These are phyloP conservation scores for Exophiala bonariae DNA, from an alignment of 2,329 filamentous ascomycete species.

Conservation along the genomic window DNA sequence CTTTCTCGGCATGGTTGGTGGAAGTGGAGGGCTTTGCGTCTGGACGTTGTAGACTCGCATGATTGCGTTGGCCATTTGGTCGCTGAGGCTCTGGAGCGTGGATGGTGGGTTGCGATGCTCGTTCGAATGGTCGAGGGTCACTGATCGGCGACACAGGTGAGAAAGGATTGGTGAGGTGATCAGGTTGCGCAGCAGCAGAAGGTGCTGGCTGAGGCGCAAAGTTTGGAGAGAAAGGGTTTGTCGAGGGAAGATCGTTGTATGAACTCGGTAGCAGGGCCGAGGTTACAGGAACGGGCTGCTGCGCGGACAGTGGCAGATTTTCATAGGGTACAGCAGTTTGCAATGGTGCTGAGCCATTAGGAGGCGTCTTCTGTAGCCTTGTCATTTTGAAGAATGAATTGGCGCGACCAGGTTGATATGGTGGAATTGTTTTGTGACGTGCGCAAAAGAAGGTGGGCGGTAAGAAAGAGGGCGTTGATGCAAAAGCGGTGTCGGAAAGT, in stretches of 20 bases:
- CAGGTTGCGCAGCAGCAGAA: not conserved
- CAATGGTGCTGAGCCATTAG: slow-evolving; percentile 8
- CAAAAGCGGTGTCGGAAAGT: too few relatives aligned
- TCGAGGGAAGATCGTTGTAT: slow-evolving; percentile 18
- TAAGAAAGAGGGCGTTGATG: too few relatives aligned
- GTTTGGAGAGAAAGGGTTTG: slow-evolving; percentile 22
- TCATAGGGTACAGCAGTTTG: slow-evolving; percentile 22
- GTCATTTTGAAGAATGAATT: slow-evolving; percentile 13
- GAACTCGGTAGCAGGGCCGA: slow-evolving; percentile 16
- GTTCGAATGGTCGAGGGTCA: slow-evolving; percentile 8
- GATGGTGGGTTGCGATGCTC: slow-evolving; percentile 8
- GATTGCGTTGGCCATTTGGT: slow-evolving; percentile 11
- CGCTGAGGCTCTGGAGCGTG: slow-evolving; percentile 17
- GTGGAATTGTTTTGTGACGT: not conserved
- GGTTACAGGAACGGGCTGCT: slow-evolving; percentile 21
- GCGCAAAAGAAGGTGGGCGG: not conserved
- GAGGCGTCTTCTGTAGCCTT: slow-evolving; percentile 21
- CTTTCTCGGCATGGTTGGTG: slow-evolving; percentile 11
- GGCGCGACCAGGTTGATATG: too few relatives aligned
- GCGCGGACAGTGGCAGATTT: slow-evolving; percentile 16
- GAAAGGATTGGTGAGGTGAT: slow-evolving; percentile 6
- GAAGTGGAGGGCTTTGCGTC: slow-evolving; percentile 23
- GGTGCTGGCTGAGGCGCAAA: slow-evolving; percentile 11
- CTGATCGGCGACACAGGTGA: slow-evolving; percentile 26
- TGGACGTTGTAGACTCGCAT: slow-evolving; percentile 20